Evolutionary conservation across 495 filamentous ascomycete species (phyloP).

Genomic region (Neurospora sp.): DNA sequence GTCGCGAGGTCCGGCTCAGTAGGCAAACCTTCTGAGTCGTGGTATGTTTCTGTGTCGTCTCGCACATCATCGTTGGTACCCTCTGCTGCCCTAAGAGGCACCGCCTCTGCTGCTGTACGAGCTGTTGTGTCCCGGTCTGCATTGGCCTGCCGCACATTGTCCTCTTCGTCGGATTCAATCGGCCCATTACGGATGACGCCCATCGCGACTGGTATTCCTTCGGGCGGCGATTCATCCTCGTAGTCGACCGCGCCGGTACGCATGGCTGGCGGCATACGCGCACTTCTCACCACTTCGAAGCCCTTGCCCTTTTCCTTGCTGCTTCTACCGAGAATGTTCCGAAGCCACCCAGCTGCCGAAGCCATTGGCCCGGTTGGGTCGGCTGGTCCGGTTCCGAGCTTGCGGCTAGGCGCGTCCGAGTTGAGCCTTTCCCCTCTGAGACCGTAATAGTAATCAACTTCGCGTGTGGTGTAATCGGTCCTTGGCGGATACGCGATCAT

Average conservation of each 20-base stretch:
- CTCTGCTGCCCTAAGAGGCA: conserved; percentile 36
- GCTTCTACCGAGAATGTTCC: conserved; percentile 66
- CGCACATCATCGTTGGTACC: conserved; percentile 28
- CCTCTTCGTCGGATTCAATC: conserved; percentile 50
- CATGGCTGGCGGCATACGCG: conserved; percentile 58
- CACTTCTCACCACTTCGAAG: conserved; percentile 89
- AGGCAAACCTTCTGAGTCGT: background rate
- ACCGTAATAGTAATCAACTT: conserved; percentile 93
- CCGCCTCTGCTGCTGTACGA: conserved; percentile 20
- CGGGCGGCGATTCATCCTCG: conserved; percentile 38
- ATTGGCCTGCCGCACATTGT: conserved; percentile 22
- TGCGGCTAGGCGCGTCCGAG: conserved; percentile 67
- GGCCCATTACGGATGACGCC: conserved; percentile 46
- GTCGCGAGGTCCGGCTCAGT: background rate
- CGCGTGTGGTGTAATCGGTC: conserved; percentile 82
- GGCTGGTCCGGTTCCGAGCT: conserved; percentile 84
- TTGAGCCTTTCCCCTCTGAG: conserved; percentile 79
- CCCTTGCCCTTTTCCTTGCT: conserved; percentile 86
- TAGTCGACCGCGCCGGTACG: conserved; percentile 42
- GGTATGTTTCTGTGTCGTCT: conserved; percentile 28
- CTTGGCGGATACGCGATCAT: conserved; percentile 32
- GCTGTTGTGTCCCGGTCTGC: conserved; percentile 8
- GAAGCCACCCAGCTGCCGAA: conserved; percentile 82
- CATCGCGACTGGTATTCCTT: conserved; percentile 49
- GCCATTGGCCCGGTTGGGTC: conserved; percentile 88